Base-by-base conservation (phyloP, 306 rosid species). In the Cucumis melo region DNA sequence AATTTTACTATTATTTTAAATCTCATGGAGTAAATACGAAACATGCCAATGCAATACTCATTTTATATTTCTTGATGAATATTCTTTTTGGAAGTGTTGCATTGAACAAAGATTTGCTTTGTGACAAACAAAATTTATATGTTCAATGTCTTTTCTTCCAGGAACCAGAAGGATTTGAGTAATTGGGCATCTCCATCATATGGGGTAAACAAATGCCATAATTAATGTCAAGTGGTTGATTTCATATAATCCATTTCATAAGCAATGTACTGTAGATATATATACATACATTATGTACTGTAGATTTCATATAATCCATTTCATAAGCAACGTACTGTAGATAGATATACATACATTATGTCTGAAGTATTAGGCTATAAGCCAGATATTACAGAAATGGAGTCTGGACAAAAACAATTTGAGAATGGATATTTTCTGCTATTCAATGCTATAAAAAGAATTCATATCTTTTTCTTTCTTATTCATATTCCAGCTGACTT, bases 151-250 rank as follows among this genome's bases (percentile, higher is more conserved):
- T 21, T 81, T 81, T 42, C 75, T 54, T 86, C 63, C 86, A 92
- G 95, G 80, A 67, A 62, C 46, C 66, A 81, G 78, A 88, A 75
- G 57, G 83, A 29, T 38, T 57, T 85, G 62, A 76, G 78, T 29
- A 32, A 46, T 59, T 73, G 62, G 55, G 86, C 38, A 16, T 83
- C 80, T 86, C 78, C 82, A 46, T 10, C 80, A 29, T 73, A 79
- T 81, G 82, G 41, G 46, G 54, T 39, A 71, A 80, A 80, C 58
- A 65, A 80, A 60, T 46, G 84, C 17, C 16, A 24, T 48, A 7
- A 48, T 27, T 48, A 16, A 27, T 23, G 58, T 24, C 2, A 7
- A 46, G 24, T 71, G 53, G 32, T 46, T 16, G 41, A 46, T 67
- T 10, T 39, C 34, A 44, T 48, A 6, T 17, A 6, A 8, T 70